phyloP scores from a whole-genome alignment of 2,329 filamentous ascomycete genomes.

The Cylindrodendrum hubeiense region DNA sequence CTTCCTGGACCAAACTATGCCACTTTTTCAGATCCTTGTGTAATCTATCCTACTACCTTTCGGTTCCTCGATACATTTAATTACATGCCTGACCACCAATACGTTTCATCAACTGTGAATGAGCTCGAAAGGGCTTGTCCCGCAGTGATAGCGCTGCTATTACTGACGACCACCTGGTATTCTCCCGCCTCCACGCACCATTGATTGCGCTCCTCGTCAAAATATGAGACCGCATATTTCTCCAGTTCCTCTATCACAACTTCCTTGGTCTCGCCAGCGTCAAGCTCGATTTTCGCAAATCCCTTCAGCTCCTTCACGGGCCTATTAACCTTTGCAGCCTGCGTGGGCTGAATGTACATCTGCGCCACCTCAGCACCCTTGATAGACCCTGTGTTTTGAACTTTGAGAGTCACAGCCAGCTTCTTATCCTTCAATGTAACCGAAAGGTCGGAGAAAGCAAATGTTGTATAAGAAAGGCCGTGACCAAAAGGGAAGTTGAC shows the following conservation, averaged over 20 bases:
- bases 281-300: slow-evolving; percentile 73
- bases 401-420: slow-evolving; percentile 60
- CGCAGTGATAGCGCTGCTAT: slow-evolving; percentile 65
- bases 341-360: slow-evolving; percentile 66
- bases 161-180: slow-evolving; percentile 72
- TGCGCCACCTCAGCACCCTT: slow-evolving; percentile 69
- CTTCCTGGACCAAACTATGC: no score
- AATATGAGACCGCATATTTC: slow-evolving; percentile 77
- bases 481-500: slow-evolving; percentile 84
- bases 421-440: slow-evolving; percentile 61
- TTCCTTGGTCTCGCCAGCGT: slow-evolving; percentile 68
- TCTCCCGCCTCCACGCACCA: slow-evolving; percentile 76
- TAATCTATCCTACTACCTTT: no score
- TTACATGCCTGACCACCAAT: slow-evolving; percentile 76
- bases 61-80: no score
- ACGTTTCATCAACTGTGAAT: slow-evolving; percentile 71
- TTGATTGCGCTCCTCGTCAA: slow-evolving; percentile 74
- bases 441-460: slow-evolving; percentile 65
- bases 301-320: slow-evolving; percentile 74
- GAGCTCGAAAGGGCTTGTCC: slow-evolving; percentile 60
- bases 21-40: no score
- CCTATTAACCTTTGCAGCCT: slow-evolving; percentile 64
- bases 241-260: slow-evolving; percentile 69
- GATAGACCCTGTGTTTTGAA: slow-evolving; percentile 72
- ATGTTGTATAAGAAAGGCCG: slow-evolving; percentile 82